Evolutionary conservation across 2,329 filamentous ascomycete genomes (phyloP), one percentile per base, ranked within the genome.

Genomic region (Trichothecium roseum): DNA sequence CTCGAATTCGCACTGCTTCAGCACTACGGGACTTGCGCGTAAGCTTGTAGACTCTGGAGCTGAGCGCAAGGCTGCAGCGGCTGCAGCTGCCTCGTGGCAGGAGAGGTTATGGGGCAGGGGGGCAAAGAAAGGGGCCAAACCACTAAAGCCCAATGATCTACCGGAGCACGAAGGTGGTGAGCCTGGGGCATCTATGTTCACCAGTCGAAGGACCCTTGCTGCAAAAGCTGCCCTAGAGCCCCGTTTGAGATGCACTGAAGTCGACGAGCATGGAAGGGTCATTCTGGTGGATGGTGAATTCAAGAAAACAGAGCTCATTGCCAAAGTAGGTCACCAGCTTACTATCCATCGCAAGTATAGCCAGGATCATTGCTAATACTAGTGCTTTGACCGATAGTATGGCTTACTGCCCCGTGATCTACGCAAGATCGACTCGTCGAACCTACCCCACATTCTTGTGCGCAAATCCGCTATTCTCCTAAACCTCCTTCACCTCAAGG

Each of bases 261-360:
- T 96, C 40, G 87, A 96, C 50, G 86, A 88, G 55, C 77, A 84
- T 51, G 91, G 91, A 28, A 83, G 93, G 48, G 87, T 95, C 18
- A 93, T 89, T 15, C 67, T 96, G 39, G 83, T 94, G 15, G 93
- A 93, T 53, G 86, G 87, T 40, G 91, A 96, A 58, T 96, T 95
- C 60, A 93, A 91, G 63, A 98, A 98, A 69, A 91, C 79, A 50
- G 91, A 98, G 63, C 68, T 98, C 32, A 96, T 95, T 57, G 87
- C 88, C 36, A 95, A 91, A 71, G 84, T 88, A 59, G 35, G 46
- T 4, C 24, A 9, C 15, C n/a, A 13, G 28, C 20, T 20, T 5
- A 13, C 13, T 18, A 24, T 27, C 31, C 31, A 8, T 26, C 3
- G 9, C 31, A 13, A 6, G 7, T 13, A 16, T 13, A 5, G 17